Evolutionary conservation across 1,284 basidiomycete genomes (phyloP).

Genomic region (Exsudoporus floridanus): DNA sequence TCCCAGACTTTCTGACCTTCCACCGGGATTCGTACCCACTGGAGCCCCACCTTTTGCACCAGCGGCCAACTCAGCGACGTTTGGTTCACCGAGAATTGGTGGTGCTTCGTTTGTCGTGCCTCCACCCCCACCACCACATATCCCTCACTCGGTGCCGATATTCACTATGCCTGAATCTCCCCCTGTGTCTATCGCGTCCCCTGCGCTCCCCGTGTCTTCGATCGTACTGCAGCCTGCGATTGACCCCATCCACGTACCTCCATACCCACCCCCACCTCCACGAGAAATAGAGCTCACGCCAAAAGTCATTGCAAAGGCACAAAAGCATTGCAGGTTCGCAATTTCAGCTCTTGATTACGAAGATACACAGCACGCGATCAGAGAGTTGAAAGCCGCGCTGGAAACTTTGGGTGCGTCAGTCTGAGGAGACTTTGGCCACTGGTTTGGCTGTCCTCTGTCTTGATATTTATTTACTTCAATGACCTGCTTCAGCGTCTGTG

Average conservation of each 20-base stretch:
- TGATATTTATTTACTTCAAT: constrained; percentile 7
- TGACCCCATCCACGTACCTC: constrained; percentile 7
- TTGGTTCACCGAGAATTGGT: constrained; percentile 11
- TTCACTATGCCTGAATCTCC: constrained; percentile 21
- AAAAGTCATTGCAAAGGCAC: constrained; percentile 63
- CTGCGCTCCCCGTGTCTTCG: constrained; percentile 7
- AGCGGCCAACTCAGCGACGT: not conserved
- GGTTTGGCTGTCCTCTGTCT: constrained; percentile 5
- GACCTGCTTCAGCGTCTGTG: not conserved
- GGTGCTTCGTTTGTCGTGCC: constrained; percentile 14
- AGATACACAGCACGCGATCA: constrained; percentile 79
- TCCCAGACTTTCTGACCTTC: constrained; percentile 18
- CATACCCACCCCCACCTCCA: constrained; percentile 35
- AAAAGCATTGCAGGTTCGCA: constrained; percentile 90
- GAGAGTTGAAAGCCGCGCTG: constrained; percentile 76
- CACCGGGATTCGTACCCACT: constrained; percentile 29
- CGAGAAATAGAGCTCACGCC: constrained; percentile 58
- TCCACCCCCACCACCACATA: constrained; percentile 7
- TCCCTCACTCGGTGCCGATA: constrained; percentile 7
- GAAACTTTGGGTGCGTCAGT: constrained; percentile 54
- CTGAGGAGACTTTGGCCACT: constrained; percentile 1
- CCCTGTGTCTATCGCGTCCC: too few species aligned
- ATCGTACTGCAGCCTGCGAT: constrained; percentile 6
- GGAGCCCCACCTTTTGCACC: constrained; percentile 9
- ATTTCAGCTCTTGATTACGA: constrained; percentile 93